Evolutionary conservation across 306 rosid species (phyloP).

Genomic region (Herpetospermum pedunculosum): DNA sequence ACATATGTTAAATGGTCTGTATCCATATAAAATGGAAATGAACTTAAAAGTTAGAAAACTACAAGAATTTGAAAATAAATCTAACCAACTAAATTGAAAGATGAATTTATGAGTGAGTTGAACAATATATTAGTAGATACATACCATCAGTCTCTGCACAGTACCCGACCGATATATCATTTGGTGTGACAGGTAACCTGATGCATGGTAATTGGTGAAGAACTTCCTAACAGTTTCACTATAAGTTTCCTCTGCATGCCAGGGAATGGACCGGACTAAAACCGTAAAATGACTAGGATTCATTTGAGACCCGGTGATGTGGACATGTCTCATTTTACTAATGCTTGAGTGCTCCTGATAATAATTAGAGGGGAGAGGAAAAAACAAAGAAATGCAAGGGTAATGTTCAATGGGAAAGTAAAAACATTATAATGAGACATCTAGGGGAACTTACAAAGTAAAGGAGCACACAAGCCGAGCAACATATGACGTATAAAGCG

Average conservation of each 20-base stretch:
- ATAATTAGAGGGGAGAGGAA: slow-evolving; percentile 3
- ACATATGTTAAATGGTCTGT: neutral
- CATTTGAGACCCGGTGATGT: slow-evolving; percentile 40
- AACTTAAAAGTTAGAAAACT: neutral
- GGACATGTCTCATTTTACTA: slow-evolving; percentile 43
- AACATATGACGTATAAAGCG: slow-evolving; percentile 62
- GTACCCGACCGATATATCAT: slow-evolving; percentile 66
- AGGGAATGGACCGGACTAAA: slow-evolving; percentile 78
- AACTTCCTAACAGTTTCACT: slow-evolving; percentile 48
- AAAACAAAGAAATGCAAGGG: neutral
- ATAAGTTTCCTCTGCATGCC: slow-evolving; percentile 48
- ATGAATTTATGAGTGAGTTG: neutral
- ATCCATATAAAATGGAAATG: neutral
- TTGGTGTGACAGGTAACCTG: slow-evolving; percentile 86
- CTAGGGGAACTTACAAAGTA: slow-evolving; percentile 48
- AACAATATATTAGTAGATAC: slow-evolving; percentile 3
- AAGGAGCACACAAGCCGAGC: slow-evolving; percentile 72
- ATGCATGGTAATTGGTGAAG: slow-evolving; percentile 53
- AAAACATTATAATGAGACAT: neutral
- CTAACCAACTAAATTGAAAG: neutral
- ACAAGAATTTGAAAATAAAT: neutral
- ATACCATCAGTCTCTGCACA: slow-evolving; percentile 61
- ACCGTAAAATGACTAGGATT: slow-evolving; percentile 75
- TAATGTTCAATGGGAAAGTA: neutral
- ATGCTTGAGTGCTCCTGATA: slow-evolving; percentile 60